Evolutionary conservation across 2,329 filamentous ascomycete species (phyloP).

Genomic region (Nemania sp.): DNA sequence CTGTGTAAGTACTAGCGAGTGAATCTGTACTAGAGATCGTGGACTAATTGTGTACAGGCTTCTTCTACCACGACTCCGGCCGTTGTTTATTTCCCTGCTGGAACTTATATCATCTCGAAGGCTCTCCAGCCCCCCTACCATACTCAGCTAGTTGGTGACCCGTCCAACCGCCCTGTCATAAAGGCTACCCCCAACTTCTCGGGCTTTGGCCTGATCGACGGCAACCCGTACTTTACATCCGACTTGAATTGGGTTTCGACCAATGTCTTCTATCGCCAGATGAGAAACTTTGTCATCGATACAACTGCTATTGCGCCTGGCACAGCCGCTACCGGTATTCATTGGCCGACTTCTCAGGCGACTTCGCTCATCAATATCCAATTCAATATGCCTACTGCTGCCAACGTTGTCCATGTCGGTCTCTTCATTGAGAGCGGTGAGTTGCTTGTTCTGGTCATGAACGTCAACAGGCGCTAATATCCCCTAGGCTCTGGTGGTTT

Average conservation of each 20-base stretch:
- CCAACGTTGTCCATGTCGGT: slow-evolving; percentile 40
- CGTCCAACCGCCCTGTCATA: slow-evolving; percentile 59
- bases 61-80: slow-evolving; percentile 48
- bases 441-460: slow-evolving; percentile 5
- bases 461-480: slow-evolving; percentile 13
- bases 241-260: slow-evolving; percentile 51
- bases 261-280: slow-evolving; percentile 67
- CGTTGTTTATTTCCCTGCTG: slow-evolving; percentile 50
- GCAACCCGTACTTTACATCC: slow-evolving; percentile 53
- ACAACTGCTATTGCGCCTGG: slow-evolving; percentile 40
- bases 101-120: slow-evolving; percentile 60
- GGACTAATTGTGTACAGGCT: slow-evolving; percentile 35
- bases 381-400: slow-evolving; percentile 49
- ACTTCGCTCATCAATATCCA: slow-evolving; percentile 56
- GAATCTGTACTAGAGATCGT: not conserved
- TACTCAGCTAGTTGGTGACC: slow-evolving; percentile 65
- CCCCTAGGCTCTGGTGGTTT: slow-evolving; percentile 45
- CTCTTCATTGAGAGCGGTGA: slow-evolving; percentile 42
- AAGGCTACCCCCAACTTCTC: slow-evolving; percentile 57
- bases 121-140: slow-evolving; percentile 67
- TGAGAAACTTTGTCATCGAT: slow-evolving; percentile 69
- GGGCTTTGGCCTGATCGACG: slow-evolving; percentile 62
- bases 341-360: slow-evolving; percentile 68
- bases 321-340: slow-evolving; percentile 51
- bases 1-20: slow-evolving; percentile 43